Percentiles rank a stretch among this genome's conserved stretches.
These are phyloP conservation scores for Cordyceps javanica DNA, from an alignment of 2,329 filamentous ascomycete species.

Conservation along the genomic window DNA sequence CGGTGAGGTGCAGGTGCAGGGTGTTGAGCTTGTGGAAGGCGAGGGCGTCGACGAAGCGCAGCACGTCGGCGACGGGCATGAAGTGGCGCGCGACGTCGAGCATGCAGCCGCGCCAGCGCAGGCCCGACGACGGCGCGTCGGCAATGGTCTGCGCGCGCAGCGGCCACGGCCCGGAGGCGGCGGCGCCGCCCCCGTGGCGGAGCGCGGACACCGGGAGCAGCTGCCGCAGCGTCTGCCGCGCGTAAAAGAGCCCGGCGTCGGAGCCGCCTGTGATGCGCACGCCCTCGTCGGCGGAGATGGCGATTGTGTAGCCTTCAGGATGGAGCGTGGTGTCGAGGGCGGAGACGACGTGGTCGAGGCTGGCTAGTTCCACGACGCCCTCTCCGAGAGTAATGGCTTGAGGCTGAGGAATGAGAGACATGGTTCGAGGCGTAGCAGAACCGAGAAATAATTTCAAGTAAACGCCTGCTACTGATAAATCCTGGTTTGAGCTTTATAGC, in stretches of 20 bases:
- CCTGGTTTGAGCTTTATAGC: neutral
- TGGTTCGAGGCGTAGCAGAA: slow-evolving; percentile 22
- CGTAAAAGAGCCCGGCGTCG: slow-evolving; percentile 13
- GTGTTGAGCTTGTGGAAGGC: slow-evolving; percentile 17
- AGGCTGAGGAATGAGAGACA: slow-evolving; percentile 16
- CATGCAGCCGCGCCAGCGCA: slow-evolving; percentile 18
- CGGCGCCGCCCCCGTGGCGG: neutral
- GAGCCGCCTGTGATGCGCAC: slow-evolving; percentile 1
- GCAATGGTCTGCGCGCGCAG: slow-evolving; percentile 11
- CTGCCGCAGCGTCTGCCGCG: slow-evolving; percentile 15
- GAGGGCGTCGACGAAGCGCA: slow-evolving; percentile 16
- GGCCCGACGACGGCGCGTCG: slow-evolving; percentile 14
- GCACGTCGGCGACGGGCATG: slow-evolving; percentile 17
- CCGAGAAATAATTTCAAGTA: neutral
- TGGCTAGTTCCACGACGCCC: slow-evolving; percentile 23
- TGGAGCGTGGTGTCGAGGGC: slow-evolving; percentile 2
- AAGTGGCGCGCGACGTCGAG: slow-evolving; percentile 19
- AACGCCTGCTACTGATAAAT: too few relatives aligned
- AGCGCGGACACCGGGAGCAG: slow-evolving; percentile 12
- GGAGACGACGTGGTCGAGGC: neutral
- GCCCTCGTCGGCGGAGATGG: neutral
- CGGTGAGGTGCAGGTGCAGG: slow-evolving; percentile 16
- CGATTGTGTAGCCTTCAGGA: neutral
- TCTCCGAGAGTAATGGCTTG: slow-evolving; percentile 10
- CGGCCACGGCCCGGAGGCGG: slow-evolving; percentile 12